phyloP scores from a whole-genome alignment of 1,284 basidiomycete genomes.

The Ustilago lituana region DNA sequence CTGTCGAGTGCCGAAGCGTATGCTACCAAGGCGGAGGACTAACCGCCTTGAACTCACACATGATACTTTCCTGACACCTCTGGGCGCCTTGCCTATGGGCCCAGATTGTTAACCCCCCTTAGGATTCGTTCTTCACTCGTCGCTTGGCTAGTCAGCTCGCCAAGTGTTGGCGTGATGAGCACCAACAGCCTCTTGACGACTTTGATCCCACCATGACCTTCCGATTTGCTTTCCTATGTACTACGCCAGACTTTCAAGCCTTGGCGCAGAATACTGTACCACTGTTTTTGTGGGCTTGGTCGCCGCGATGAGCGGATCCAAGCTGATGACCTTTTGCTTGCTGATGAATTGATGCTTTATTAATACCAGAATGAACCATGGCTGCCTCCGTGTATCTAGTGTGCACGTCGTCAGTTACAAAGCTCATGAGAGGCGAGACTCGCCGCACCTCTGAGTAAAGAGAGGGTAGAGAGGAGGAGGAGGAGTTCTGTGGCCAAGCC shows the following conservation, averaged over 20 bases:
- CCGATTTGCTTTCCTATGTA: constrained; percentile 5
- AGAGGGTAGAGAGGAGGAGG: too few relatives aligned
- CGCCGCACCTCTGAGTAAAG: too few relatives aligned
- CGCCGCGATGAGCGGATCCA: background rate
- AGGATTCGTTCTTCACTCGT: too few relatives aligned
- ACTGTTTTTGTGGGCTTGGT: constrained; percentile 2
- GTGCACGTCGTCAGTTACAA: too few relatives aligned
- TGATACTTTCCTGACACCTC: background rate
- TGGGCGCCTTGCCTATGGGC: constrained; percentile 4
- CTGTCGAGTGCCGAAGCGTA: constrained; percentile 41
- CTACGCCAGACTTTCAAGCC: constrained; percentile 3
- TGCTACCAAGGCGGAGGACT: constrained; percentile 22
- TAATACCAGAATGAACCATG: too few relatives aligned
- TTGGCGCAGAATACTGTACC: constrained; percentile 1
- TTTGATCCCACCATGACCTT: background rate
- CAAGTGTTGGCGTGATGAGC: too few relatives aligned
- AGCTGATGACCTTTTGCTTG: constrained; percentile 1
- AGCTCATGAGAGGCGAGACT: too few relatives aligned
- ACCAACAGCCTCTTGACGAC: too few relatives aligned
- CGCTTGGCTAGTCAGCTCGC: too few relatives aligned
- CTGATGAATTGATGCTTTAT: constrained; percentile 8
- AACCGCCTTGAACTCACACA: background rate
- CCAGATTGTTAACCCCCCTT: too few relatives aligned
- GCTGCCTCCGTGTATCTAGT: too few relatives aligned
- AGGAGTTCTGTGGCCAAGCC: too few relatives aligned